phyloP scores from a whole-genome alignment of 2,329 filamentous ascomycete genomes.

The Pezicula neosporulosa region DNA sequence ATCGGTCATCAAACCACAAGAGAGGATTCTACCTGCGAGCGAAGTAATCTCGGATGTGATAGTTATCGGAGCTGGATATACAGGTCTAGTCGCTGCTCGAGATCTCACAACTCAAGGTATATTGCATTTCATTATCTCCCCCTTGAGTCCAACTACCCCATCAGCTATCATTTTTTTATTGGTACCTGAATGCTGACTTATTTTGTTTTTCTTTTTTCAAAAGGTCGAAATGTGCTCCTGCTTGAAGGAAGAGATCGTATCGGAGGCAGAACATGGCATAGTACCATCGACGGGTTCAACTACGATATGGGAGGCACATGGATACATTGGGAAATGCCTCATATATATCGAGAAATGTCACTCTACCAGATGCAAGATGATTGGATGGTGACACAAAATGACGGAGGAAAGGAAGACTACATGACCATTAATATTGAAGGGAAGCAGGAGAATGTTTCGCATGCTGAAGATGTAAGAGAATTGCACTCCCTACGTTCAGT shows the following conservation, averaged over 20 bases:
- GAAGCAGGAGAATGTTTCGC: not conserved
- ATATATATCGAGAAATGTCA: constrained; percentile 31
- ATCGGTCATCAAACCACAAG: not conserved
- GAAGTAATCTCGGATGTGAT: not conserved
- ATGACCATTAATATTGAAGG: not conserved
- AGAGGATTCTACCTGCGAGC: not conserved
- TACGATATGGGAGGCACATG: constrained; percentile 42
- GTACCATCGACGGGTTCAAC: constrained; percentile 30
- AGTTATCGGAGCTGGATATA: not conserved
- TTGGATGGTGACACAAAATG: not conserved
- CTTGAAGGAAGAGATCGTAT: constrained; percentile 38
- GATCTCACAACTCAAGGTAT: constrained; percentile 1
- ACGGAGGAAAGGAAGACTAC: not conserved
- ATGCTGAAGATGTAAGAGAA: not conserved
- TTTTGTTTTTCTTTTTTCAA: not conserved
- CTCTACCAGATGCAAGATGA: constrained; percentile 30
- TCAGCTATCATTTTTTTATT: too few relatives aligned
- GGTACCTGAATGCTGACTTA: not conserved
- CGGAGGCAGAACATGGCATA: constrained; percentile 37
- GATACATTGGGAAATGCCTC: constrained; percentile 34
- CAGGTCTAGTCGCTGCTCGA: not conserved
- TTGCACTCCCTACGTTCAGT: not conserved
- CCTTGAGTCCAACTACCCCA: too few relatives aligned
- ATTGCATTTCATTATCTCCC: too few relatives aligned
- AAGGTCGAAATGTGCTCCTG: constrained; percentile 25